Percentiles rank a stretch among this genome's conserved stretches.
Conservation (phyloP, 805 yeast genomes). For the Candida suzukii region DNA sequence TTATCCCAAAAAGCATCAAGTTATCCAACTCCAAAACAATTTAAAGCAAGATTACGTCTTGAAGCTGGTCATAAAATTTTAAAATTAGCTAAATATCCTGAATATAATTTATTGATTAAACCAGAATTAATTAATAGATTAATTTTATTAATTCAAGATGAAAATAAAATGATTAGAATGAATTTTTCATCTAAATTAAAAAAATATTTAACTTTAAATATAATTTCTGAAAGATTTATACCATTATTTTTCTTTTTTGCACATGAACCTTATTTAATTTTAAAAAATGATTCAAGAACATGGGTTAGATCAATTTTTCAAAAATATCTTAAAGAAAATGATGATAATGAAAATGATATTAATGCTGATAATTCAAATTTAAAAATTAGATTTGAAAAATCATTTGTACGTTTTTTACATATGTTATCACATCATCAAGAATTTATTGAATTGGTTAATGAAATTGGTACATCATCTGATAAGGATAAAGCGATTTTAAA, state of each 20-base stretch:
- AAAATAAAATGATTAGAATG: slow-evolving; percentile 47
- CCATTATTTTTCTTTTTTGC: slow-evolving; percentile 69
- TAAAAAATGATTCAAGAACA: slow-evolving; percentile 46
- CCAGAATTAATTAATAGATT: slow-evolving; percentile 46
- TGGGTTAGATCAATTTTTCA: slow-evolving; percentile 65
- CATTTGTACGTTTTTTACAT: slow-evolving; percentile 61
- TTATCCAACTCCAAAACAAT: slow-evolving; percentile 56
- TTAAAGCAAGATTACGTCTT: slow-evolving; percentile 55
- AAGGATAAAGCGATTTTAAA: slow-evolving; percentile 12
- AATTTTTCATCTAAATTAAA: slow-evolving; percentile 44
- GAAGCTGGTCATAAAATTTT: slow-evolving; percentile 61
- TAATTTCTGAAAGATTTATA: slow-evolving; percentile 57
- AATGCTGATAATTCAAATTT: slow-evolving; percentile 19
- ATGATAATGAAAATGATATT: background rate
- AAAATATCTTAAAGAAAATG: slow-evolving; percentile 15
- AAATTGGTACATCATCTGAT: slow-evolving; percentile 8
- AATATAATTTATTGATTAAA: slow-evolving; percentile 44
- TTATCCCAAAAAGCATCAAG: slow-evolving; percentile 35
- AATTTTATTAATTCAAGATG: slow-evolving; percentile 61
- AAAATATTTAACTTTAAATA: slow-evolving; percentile 39
- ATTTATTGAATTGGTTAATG: slow-evolving; percentile 35
- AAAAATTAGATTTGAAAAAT: slow-evolving; percentile 51
- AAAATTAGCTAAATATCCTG: slow-evolving; percentile 52
- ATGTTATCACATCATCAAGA: slow-evolving; percentile 71
- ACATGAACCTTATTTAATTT: slow-evolving; percentile 54